Evolutionary conservation across 768 basidiomycete species (phyloP), one percentile per base, ranked within the genome.

Genomic region (Pleurotus citrinopileatus): DNA sequence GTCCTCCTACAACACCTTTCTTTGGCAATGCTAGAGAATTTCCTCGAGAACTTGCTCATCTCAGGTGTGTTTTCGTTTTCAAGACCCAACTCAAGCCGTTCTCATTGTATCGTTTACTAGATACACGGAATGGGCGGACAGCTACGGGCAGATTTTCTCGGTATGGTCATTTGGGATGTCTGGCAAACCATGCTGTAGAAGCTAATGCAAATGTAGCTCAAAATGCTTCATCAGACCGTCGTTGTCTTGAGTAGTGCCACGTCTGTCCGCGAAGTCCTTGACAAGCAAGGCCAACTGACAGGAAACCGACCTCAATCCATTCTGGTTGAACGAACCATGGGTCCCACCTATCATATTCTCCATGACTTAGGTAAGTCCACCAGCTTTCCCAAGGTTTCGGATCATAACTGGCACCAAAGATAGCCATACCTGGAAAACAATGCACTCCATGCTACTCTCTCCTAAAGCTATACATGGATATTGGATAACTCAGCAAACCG

Each of bases 261-360:
- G 9, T 54, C 57, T 10, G 62, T 66, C 22, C 59, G 55, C 42
- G 67, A 68, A 29, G 40, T 70, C 19, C 44, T 70, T 53, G 69
- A 70, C 42, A 64, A 65, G 56, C 57, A 60, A 22, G 56, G 58
- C 20, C 56, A 48, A 17, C 42, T 57, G 5, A 65, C 64, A 6
- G 55, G 54, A 5, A 64, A 69, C 53, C 63, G 69, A 6, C 65
- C 66, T 2, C 28, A 55, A 4, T 61, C 43, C 38, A 43, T 59
- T 53, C 55, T 67, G 19, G 62, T 32, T 1, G 51, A 63, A 56
- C 62, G 17, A 57, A 60, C 3, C 61, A 48, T 10, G 60, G 59
- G 7, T 52, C 29, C 53, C 65, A 48, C 47, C 63, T n/a, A n/a
- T n/a, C n/a, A n/a, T n/a, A n/a, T n/a, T n/a, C n/a, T n/a, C n/a